Base-by-base conservation (phyloP, 1,139 yeast species). In the Candida pseudoviswanathii region DNA sequence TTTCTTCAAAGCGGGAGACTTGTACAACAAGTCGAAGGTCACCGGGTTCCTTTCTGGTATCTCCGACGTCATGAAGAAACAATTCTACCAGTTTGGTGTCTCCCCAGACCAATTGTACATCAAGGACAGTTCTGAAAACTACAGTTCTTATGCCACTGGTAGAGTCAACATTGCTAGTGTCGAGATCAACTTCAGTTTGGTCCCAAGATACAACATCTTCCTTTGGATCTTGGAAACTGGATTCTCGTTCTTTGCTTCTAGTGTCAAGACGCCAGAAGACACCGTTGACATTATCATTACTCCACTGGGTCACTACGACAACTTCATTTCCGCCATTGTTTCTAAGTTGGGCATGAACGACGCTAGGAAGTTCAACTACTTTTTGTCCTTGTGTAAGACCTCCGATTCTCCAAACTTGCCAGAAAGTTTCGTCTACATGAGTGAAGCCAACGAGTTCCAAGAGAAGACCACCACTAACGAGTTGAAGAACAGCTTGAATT, bases 111-210 rank as follows among this genome's bases (percentile, higher is more conserved):
- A 71, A 45, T 70, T 81, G 57, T 78, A 77, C 60, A 73, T 85
- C 55, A 80, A 83, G 63, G 97, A 90, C 65, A 82, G 86, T 48
- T 75, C 87, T 43, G 87, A 89, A 62, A 77, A 81, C 52, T 91
- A 70, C 67, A 75, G 94, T 16, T 77, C 90, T 44, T 94, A 89
- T 66, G 96, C 97, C 42, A 80, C 96, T 50, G 99, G 99, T 55
- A 84, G 99, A 66, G 74, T 82, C 54, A 86, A 89, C 66, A 79
- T 94, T 56, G 84, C 82, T 54, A 78, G 81, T 54, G 73, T 90
- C 51, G 71, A 80, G 51, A 77, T 86, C 49, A 82, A 78, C 56
- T 75, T 91, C 64, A 80, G 77, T 52, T 77, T 91, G 67, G 75
- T 82, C 56, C 84, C 96, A 54, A 86, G 99, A 72, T 92, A 90